These are phyloP conservation scores for Kwoniella botswanensis DNA, from an alignment of 768 basidiomycete species.

Conservation along the genomic window DNA sequence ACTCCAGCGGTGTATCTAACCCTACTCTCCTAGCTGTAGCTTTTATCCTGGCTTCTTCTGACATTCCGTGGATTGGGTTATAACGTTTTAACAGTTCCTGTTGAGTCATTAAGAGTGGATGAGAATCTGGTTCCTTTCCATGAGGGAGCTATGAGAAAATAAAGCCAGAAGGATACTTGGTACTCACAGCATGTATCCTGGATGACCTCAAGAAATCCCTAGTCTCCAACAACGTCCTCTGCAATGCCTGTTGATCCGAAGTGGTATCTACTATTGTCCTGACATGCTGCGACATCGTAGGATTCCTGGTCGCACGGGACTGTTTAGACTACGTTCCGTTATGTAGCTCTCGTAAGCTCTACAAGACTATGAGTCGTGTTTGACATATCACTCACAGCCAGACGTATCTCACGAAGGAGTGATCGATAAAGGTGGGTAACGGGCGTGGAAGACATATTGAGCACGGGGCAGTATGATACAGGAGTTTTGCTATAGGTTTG, in stretches of 20 bases:
- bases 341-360: not conserved
- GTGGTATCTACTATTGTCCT: slow-evolving; percentile 30
- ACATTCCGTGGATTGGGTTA: slow-evolving; percentile 81
- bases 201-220: slow-evolving; percentile 71
- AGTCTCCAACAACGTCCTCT: slow-evolving; percentile 46
- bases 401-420: slow-evolving; percentile 24
- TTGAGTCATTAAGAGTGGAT: not conserved
- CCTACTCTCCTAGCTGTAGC: slow-evolving; percentile 88
- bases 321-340: slow-evolving; percentile 36
- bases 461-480: not conserved
- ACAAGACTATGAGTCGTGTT: not conserved
- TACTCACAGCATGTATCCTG: slow-evolving; percentile 73
- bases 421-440: slow-evolving; percentile 28
- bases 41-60: slow-evolving; percentile 76
- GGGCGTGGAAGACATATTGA: slow-evolving; percentile 19
- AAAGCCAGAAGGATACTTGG: not conserved
- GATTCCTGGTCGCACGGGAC: slow-evolving; percentile 36
- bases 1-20: slow-evolving; percentile 73
- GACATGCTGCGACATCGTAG: slow-evolving; percentile 28
- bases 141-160: not conserved
- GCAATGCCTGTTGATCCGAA: slow-evolving; percentile 11
- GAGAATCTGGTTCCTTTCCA: not conserved
- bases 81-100: slow-evolving; percentile 83
- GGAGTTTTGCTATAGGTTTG: too few relatives aligned
- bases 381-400: slow-evolving; percentile 12